Evolutionary conservation across 176 grass and related monocot genomes (phyloP), one percentile per base, ranked within the genome.

Genomic region (Zoysia pacifica): DNA sequence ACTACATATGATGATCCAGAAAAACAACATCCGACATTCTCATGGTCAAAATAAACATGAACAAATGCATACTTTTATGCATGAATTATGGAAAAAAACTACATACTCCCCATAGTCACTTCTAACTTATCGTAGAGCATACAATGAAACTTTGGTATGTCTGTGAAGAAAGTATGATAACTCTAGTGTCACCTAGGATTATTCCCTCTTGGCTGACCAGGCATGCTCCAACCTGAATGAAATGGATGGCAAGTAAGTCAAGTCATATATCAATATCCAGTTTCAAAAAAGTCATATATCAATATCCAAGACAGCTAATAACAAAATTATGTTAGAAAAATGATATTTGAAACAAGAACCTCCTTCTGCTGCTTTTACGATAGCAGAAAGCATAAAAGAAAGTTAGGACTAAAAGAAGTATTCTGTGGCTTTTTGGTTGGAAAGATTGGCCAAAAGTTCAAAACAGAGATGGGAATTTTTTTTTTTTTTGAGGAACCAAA

Each of bases 221-320:
- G 79, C 92, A 98, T 81, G 96, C 96, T 85, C 92, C 96, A 79
- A 98, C 96, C 96, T 94, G 79, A 64, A 87, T 67, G 39, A 50
- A 81, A 77, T 71, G 43, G 1, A 77, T 44, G 53, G 19, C 39
- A 51, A 1, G 70, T 66, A 11, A 1, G 71, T 85, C 43, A 81
- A 65, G 81, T 81, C 48, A 45, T 65, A 73, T 6, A 36, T 64
- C 55, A 5, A 73, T 72, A 42, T 70, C 41, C 9, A 6, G 19
- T 11, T 28, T 28, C 28, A 28, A 28, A 28, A 28, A 81, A 65
- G 81, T 81, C 48, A 45, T 65, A 73, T 6, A 36, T 64, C 55
- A 5, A 73, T 72, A 42, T 70, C 41, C 9, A 6, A 37, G 7
- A 76, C n/a, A n/a, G 19, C 11, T 39, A 38, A 62, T 62, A 35